Base-by-base conservation (phyloP, 805 yeast species). In the Kodamaea neixiangensis region DNA sequence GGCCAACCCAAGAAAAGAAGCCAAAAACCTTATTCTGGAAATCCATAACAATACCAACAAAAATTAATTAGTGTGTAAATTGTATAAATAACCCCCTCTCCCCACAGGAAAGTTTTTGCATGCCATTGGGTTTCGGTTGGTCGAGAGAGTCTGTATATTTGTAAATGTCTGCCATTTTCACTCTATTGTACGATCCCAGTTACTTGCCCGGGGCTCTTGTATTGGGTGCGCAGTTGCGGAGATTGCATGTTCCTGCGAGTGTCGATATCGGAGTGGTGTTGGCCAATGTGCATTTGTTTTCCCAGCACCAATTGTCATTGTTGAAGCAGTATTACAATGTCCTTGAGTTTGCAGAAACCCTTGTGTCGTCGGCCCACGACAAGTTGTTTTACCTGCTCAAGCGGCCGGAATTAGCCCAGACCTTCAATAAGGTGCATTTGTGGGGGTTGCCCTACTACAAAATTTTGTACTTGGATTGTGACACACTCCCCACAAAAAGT, bases 381-480 rank as follows among this genome's bases (percentile, higher is more conserved):
- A 67, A 67, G 47, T 60, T 75, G 51, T 41, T 43, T 15, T 25
- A 60, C 46, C 71, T 67, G 50, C 69, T 83, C 56, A 65, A 71
- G 18, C 69, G 87, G 55, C 82, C 84, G 3, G 86, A 81, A 55
- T 63, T 82, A 41, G 68, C 73, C 19, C 73, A 73, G 51, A 80
- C 86, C 3, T 71, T 78, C 55, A 78, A 87, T 25, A 86, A 86
- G 60, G 64, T 86, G 29, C 71, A 76, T 45, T 66, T 81, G 29
- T 86, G 89, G 88, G 67, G 71, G 31, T 66, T 80, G 47, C 42
- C 59, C n/a, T 70, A 67, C 59, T 79, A 78, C 10, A 75, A 71
- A 47, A 64, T 86, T 1, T 62, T 85, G 14, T 87, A 84, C 61
- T 61, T 87, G 50, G 94, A 87, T 65, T 73, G 83, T 2, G 94